These are phyloP conservation scores for Citrus medica DNA, from an alignment of 345 rosid species.

Conservation along the genomic window DNA sequence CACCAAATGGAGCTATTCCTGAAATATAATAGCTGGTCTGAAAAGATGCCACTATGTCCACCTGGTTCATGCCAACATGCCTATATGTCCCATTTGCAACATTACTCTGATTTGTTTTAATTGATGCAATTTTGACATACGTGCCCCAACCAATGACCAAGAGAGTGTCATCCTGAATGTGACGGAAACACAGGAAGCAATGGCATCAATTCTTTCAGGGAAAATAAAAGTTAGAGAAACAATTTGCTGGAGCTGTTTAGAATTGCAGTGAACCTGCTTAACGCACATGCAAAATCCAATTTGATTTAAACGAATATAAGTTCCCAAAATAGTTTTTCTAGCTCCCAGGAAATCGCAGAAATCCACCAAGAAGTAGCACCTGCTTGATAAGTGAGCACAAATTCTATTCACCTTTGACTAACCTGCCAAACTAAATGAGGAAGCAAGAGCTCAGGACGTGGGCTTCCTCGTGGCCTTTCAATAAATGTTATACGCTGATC, in stretches of 20 bases:
- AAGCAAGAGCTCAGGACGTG: constrained; percentile 81
- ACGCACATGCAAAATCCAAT: background rate
- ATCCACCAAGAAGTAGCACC: background rate
- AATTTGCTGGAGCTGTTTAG: background rate
- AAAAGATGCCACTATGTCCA: constrained; percentile 95
- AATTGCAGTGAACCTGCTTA: background rate
- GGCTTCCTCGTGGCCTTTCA: constrained; percentile 91
- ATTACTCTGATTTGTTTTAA: constrained; percentile 55
- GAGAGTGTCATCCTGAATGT: constrained; percentile 70
- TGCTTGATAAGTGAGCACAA: background rate
- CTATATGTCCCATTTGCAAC: constrained; percentile 66
- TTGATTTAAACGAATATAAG: background rate
- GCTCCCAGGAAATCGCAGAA: background rate
- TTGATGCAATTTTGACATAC: constrained; percentile 85
- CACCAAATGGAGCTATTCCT: constrained; percentile 99
- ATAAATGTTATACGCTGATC: constrained; percentile 92
- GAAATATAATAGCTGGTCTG: constrained; percentile 98
- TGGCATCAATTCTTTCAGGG: background rate
- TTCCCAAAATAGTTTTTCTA: background rate
- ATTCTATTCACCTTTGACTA: constrained; percentile 16
- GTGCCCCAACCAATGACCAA: constrained; percentile 99
- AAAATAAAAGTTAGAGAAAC: background rate
- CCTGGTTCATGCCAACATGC: constrained; percentile 61
- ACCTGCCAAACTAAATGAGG: constrained; percentile 99
- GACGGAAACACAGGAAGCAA: constrained; percentile 15